Evolutionary conservation across 148 eudicot species (phyloP).

Genomic region (Rhododendron simsii): DNA sequence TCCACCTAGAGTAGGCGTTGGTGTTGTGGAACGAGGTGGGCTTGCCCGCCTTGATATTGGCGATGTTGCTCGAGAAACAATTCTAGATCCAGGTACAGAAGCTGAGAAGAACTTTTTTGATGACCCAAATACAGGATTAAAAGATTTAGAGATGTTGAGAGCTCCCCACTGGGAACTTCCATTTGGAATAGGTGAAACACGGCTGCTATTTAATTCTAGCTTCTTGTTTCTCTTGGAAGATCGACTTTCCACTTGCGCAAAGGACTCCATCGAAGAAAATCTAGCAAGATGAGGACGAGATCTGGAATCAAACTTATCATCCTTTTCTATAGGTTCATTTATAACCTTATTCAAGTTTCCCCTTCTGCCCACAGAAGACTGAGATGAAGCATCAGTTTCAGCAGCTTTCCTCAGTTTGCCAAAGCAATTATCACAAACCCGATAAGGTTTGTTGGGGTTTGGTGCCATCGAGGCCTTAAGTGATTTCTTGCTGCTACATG

Average conservation of each 20-base stretch:
- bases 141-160: conserved; percentile 71
- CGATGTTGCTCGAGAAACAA: conserved; percentile 95
- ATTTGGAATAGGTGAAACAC: conserved; percentile 88
- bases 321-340: conserved; percentile 56
- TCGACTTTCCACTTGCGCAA: conserved; percentile 50
- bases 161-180: conserved; percentile 89
- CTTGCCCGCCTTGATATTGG: conserved; percentile 87
- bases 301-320: conserved; percentile 58
- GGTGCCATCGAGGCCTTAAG: conserved; percentile 96
- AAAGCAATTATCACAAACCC: conserved; percentile 92
- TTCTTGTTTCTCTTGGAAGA: conserved; percentile 78
- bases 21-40: conserved; percentile 96
- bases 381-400: conserved; percentile 58
- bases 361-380: conserved; percentile 67
- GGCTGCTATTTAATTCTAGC: conserved; percentile 84
- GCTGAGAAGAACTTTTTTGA: conserved; percentile 96
- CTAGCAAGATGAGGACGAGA: conserved; percentile 81
- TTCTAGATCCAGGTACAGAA: conserved; percentile 98
- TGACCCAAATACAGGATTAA: conserved; percentile 87
- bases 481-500: conserved; percentile 95
- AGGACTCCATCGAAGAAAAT: conserved; percentile 77
- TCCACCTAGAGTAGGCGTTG: conserved; percentile 88
- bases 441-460: conserved; percentile 90
- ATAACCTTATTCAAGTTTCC: conserved; percentile 57
- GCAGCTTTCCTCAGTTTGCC: conserved; percentile 66